These are phyloP conservation scores for Cokeromyces recurvatus DNA, from an alignment of 371 early-diverging fungal genomes.

Conservation along the genomic window DNA sequence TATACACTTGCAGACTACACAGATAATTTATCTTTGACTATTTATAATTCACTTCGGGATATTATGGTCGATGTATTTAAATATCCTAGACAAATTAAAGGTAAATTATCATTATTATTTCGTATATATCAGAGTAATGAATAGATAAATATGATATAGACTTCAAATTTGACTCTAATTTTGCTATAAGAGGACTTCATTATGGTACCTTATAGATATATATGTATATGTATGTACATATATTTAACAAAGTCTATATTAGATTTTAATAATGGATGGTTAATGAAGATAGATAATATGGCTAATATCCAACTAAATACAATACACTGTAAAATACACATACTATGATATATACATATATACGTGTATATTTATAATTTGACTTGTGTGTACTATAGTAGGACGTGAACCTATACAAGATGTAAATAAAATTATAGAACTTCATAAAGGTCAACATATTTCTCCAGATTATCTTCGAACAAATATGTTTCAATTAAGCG, in stretches of 20 bases:
- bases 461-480: constrained; percentile 46
- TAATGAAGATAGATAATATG: constrained; percentile 65
- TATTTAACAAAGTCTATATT: no score
- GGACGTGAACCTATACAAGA: constrained; percentile 51
- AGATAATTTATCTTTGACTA: constrained; percentile 47
- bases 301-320: constrained; percentile 63
- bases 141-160: no score
- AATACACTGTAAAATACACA: constrained; percentile 38
- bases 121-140: not conserved
- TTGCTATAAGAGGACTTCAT: constrained; percentile 64
- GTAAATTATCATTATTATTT: constrained; percentile 4
- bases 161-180: constrained; percentile 54
- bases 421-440: constrained; percentile 41
- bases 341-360: not conserved
- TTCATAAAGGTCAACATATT: constrained; percentile 58
- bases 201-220: no score
- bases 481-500: constrained; percentile 61
- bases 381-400: constrained; percentile 8
- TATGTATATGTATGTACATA: no score
- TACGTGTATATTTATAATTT: no score
- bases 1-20: constrained; percentile 65
- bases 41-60: constrained; percentile 54
- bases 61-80: constrained; percentile 49
- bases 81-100: constrained; percentile 50
- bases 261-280: constrained; percentile 60